phyloP scores from a whole-genome alignment of 2,329 filamentous ascomycete genomes.

The Fusarium odoratissimum region DNA sequence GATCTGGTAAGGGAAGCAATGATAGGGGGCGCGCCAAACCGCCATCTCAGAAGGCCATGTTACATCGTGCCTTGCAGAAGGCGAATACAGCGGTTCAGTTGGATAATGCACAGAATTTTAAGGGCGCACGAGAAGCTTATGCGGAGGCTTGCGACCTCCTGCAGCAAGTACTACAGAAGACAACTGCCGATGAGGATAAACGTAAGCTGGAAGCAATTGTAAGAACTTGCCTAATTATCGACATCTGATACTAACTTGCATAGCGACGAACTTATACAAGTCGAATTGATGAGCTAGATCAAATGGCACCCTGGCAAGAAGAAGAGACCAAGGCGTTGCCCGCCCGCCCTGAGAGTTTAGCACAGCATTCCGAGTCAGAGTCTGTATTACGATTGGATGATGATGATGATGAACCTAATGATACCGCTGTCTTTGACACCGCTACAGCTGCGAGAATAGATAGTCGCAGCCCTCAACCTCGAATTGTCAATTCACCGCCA shows the following conservation, averaged over 20 bases:
- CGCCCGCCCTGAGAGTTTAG: constrained; percentile 69
- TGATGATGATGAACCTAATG: constrained; percentile 59
- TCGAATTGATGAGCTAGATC: constrained; percentile 86
- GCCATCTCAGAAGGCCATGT: constrained; percentile 92
- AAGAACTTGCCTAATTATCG: constrained; percentile 45
- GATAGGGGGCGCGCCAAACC: constrained; percentile 54
- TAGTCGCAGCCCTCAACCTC: constrained; percentile 32
- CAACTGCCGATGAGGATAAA: constrained; percentile 85
- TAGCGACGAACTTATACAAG: constrained; percentile 90
- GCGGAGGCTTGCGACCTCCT: constrained; percentile 89
- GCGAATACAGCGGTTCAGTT: constrained; percentile 95
- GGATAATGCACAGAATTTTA: constrained; percentile 95
- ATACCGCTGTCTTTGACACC: constrained; percentile 61
- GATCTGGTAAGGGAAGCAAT: constrained; percentile 49
- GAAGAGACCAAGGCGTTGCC: constrained; percentile 80
- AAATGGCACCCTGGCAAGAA: constrained; percentile 69
- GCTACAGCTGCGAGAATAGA: constrained; percentile 63
- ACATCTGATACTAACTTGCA: constrained; percentile 10
- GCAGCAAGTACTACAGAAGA: constrained; percentile 87
- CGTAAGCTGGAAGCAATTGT: constrained; percentile 94
- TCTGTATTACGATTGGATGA: constrained; percentile 46
- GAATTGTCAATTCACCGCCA: constrained; percentile 40
- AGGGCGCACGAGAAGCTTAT: constrained; percentile 91
- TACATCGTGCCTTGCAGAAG: constrained; percentile 94
- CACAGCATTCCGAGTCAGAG: constrained; percentile 41